A percentile compares a stretch with the other conserved stretches of the same genome.
Conservation (phyloP, 495 filamentous ascomycete genomes). For the Cladorrhinum samala region DNA sequence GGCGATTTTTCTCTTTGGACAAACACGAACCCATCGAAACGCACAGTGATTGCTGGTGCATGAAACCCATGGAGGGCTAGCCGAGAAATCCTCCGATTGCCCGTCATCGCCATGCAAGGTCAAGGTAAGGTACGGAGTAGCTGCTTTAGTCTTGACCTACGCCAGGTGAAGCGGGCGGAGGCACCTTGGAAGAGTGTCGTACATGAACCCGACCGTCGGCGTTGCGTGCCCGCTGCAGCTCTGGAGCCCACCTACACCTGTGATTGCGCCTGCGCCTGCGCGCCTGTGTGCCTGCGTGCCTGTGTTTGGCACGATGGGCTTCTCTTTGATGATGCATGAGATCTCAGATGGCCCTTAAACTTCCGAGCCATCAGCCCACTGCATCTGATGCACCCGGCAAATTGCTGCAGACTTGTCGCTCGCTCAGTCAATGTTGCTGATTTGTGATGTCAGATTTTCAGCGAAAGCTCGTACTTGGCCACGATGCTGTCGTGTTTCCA, state of each 20-base stretch:
- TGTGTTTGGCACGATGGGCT: background rate
- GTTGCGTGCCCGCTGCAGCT: background rate
- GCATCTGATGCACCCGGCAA: background rate
- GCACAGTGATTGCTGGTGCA: too few relatives aligned
- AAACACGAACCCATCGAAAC: too few relatives aligned
- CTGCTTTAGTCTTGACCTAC: conserved; percentile 3
- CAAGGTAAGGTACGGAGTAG: conserved; percentile 14
- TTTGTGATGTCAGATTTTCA: background rate
- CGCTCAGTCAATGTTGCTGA: background rate
- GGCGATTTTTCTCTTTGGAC: background rate
- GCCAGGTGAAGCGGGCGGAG: too few relatives aligned
- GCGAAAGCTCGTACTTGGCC: background rate
- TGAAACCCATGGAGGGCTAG: background rate
- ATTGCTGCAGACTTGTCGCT: too few relatives aligned
- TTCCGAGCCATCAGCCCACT: conserved; percentile 2
- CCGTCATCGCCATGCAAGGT: conserved; percentile 22
- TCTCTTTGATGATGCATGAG: conserved; percentile 6
- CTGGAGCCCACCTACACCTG: too few relatives aligned
- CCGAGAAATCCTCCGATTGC: conserved; percentile 14
- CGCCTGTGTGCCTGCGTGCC: background rate
- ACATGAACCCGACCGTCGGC: conserved; percentile 3
- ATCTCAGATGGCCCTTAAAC: conserved; percentile 1
- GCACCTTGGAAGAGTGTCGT: background rate
- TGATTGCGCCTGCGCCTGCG: background rate
- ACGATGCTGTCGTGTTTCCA: background rate